These are phyloP conservation scores for Alternaria sp. DNA, from an alignment of 2,329 filamentous ascomycete genomes.

Conservation along the genomic window DNA sequence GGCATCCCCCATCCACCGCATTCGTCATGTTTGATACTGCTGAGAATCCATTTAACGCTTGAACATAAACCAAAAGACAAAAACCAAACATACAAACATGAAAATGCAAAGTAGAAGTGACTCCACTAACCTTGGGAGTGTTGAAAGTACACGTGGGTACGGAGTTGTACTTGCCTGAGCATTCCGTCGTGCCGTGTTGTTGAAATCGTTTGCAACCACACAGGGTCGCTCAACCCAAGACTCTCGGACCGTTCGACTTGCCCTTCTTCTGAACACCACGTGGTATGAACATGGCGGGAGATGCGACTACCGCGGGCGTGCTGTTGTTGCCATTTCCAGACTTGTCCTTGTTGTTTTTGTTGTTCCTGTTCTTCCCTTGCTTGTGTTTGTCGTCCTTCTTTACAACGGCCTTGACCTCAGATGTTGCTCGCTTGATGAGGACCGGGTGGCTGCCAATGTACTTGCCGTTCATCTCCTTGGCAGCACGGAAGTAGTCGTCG, in stretches of 20 bases:
- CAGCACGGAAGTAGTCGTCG: constrained; percentile 95
- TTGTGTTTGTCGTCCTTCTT: constrained; percentile 54
- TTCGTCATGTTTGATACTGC: neutral
- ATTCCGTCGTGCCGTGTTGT: neutral
- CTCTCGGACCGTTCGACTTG: constrained; percentile 33
- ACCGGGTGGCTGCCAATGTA: constrained; percentile 98
- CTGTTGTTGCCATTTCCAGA: constrained; percentile 11
- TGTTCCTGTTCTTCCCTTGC: constrained; percentile 59
- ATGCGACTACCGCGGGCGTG: constrained; percentile 17
- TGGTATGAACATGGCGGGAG: constrained; percentile 33
- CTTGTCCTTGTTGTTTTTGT: constrained; percentile 42
- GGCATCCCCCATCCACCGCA: no score
- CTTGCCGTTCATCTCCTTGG: constrained; percentile 98
- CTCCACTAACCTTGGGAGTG: neutral
- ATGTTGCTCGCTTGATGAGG: constrained; percentile 83
- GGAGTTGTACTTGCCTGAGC: neutral
- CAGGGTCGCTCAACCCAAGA: constrained; percentile 31
- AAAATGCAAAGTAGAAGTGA: neutral
- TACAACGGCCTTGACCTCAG: constrained; percentile 82
- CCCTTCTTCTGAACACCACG: constrained; percentile 42
- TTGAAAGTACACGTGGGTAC: neutral
- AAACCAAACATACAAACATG: neutral
- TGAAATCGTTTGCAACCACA: neutral
- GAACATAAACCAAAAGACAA: neutral
- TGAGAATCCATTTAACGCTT: neutral